These are phyloP conservation scores for Aspergillus ibericus DNA, from an alignment of 2,329 filamentous ascomycete genomes.

Conservation along the genomic window DNA sequence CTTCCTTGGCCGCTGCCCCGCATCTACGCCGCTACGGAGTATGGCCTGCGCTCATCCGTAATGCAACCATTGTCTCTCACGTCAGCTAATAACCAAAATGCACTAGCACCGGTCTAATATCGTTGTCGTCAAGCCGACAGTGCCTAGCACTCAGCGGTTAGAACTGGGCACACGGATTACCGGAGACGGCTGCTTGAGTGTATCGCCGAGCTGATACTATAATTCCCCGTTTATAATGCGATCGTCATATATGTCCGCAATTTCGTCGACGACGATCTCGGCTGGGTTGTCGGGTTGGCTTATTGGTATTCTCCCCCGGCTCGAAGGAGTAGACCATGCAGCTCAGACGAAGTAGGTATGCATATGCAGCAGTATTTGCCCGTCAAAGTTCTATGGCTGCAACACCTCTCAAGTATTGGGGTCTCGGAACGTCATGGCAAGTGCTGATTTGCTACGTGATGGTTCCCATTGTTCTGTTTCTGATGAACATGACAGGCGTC, in stretches of 20 bases:
- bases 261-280: background rate
- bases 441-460: background rate
- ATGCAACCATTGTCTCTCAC: too few species aligned
- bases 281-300: background rate
- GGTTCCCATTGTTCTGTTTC: background rate
- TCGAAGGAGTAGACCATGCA: too few species aligned
- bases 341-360: background rate
- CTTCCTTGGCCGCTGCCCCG: too few species aligned
- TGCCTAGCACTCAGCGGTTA: background rate
- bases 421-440: background rate
- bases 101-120: too few species aligned
- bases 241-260: background rate
- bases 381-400: background rate
- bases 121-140: too few species aligned
- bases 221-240: background rate
- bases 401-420: background rate
- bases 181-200: background rate
- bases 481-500: background rate
- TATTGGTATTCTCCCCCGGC: background rate
- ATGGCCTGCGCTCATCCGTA: too few species aligned
- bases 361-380: background rate
- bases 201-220: background rate
- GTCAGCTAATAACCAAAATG: too few species aligned
- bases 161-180: background rate
- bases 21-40: too few species aligned